phyloP scores from a whole-genome alignment of 257 asterid species.

The Linderniella brevidens region DNA sequence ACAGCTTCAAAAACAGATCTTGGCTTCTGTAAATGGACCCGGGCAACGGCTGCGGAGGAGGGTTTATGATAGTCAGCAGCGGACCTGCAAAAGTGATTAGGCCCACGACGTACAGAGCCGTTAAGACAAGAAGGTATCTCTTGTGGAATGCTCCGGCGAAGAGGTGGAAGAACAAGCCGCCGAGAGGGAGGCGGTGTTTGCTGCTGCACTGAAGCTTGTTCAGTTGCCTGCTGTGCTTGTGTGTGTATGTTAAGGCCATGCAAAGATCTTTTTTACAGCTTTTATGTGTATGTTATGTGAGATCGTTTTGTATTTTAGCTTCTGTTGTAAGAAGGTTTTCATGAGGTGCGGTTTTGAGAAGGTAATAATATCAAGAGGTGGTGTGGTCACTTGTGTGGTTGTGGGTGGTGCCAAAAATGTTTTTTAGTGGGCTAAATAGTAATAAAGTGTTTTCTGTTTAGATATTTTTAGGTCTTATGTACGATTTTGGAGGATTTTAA shows the following conservation, averaged over 20 bases:
- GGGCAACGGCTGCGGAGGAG: conserved; percentile 31
- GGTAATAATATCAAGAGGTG: too few relatives aligned
- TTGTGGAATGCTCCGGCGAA: conserved; percentile 26
- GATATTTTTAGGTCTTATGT: too few relatives aligned
- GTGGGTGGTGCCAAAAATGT: too few relatives aligned
- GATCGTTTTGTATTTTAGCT: too few relatives aligned
- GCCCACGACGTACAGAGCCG: conserved; percentile 41
- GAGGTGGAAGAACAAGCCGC: conserved; percentile 20
- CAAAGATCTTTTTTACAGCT: conserved; percentile 8
- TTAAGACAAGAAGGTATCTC: conserved; percentile 28
- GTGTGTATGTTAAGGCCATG: conserved; percentile 37
- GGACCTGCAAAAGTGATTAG: conserved; percentile 59
- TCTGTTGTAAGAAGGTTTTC: too few relatives aligned
- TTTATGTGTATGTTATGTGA: too few relatives aligned
- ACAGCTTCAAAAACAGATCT: conserved; percentile 31
- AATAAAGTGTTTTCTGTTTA: too few relatives aligned
- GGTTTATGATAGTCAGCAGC: conserved; percentile 35
- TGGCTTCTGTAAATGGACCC: conserved; percentile 65
- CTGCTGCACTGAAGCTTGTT: conserved; percentile 31
- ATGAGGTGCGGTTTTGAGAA: too few relatives aligned
- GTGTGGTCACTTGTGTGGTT: too few relatives aligned
- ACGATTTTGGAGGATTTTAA: too few relatives aligned
- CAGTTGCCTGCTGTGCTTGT: conserved; percentile 21
- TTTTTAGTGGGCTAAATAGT: too few relatives aligned
- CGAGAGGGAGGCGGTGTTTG: conserved; percentile 18